Evolutionary conservation across 164 flowering plant genomes (phyloP).

Genomic region (Houttuynia cordata): DNA sequence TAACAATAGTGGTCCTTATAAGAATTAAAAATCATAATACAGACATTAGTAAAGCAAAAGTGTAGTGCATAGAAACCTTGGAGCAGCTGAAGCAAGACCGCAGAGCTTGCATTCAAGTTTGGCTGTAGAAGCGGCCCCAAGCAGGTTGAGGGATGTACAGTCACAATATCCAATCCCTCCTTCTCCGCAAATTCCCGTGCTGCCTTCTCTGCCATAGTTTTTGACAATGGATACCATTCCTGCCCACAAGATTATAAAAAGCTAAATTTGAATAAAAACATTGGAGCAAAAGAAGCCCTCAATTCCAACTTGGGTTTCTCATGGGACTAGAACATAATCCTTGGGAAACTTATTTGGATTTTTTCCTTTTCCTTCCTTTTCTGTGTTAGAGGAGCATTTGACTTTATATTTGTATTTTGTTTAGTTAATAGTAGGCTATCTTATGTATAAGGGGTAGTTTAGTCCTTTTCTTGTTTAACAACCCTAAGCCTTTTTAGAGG

Average conservation of each 20-base stretch:
- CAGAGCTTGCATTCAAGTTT: slow-evolving; percentile 63
- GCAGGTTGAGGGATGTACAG: slow-evolving; percentile 67
- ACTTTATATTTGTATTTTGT: no score
- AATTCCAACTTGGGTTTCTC: no score
- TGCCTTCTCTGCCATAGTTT: slow-evolving; percentile 77
- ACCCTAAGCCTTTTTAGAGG: no score
- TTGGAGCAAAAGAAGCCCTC: no score
- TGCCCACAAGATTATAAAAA: slow-evolving; percentile 7
- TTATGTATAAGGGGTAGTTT: no score
- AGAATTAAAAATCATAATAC: background rate
- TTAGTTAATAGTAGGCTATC: no score
- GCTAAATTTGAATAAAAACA: background rate
- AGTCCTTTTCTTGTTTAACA: no score
- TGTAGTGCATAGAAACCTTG: slow-evolving; percentile 14
- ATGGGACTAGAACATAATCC: background rate
- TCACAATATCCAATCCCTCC: slow-evolving; percentile 49
- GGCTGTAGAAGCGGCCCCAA: slow-evolving; percentile 70
- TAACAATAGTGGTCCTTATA: background rate
- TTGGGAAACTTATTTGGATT: no score
- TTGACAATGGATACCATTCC: slow-evolving; percentile 87
- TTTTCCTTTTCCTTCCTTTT: no score
- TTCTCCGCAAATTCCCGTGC: slow-evolving; percentile 66
- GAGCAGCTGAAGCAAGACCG: slow-evolving; percentile 52
- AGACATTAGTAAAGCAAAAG: background rate
- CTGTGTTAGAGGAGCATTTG: no score